A percentile compares a stretch with the other conserved stretches of the same genome.
These are phyloP conservation scores for Elaeis guineensis DNA, from an alignment of 176 grass and related monocot genomes.

Conservation along the genomic window DNA sequence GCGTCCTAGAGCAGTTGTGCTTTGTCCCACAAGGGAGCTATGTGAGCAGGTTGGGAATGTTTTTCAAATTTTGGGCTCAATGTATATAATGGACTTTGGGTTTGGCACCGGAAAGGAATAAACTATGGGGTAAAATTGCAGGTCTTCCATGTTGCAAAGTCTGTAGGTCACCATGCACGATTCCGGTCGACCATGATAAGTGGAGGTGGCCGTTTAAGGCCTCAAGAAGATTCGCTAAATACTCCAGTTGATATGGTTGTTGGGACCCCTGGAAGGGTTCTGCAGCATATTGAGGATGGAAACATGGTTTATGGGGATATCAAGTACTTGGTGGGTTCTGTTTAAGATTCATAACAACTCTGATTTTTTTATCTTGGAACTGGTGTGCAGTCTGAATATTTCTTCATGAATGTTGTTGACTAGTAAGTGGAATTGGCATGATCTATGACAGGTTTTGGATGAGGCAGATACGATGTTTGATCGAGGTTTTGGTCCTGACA, in stretches of 20 bases:
- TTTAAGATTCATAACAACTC: not conserved
- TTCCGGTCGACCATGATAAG: slow-evolving; percentile 90
- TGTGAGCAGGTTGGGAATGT: slow-evolving; percentile 61
- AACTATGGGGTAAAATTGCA: slow-evolving; percentile 16
- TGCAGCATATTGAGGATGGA: slow-evolving; percentile 90
- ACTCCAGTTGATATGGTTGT: slow-evolving; percentile 87
- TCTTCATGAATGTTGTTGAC: too few species aligned
- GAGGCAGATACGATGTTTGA: slow-evolving; percentile 99
- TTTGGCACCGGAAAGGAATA: too few species aligned
- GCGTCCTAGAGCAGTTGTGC: slow-evolving; percentile 66
- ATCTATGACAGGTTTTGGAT: slow-evolving; percentile 58
- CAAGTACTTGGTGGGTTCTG: slow-evolving; percentile 73
- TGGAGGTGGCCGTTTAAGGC: slow-evolving; percentile 72
- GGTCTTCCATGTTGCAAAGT: slow-evolving; percentile 89
- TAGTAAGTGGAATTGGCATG: not conserved
- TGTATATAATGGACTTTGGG: too few species aligned
- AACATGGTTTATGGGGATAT: slow-evolving; percentile 97
- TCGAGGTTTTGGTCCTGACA: slow-evolving; percentile 88
- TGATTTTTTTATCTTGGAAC: too few species aligned
- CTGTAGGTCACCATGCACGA: slow-evolving; percentile 85
- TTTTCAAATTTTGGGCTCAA: not conserved
- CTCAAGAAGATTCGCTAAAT: slow-evolving; percentile 92
- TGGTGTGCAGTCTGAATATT: too few species aligned
- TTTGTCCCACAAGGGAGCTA: slow-evolving; percentile 94
- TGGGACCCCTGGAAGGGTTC: slow-evolving; percentile 85